phyloP scores from a whole-genome alignment of 169 alveolate genomes.

The Plasmodium cynomolgi region DNA sequence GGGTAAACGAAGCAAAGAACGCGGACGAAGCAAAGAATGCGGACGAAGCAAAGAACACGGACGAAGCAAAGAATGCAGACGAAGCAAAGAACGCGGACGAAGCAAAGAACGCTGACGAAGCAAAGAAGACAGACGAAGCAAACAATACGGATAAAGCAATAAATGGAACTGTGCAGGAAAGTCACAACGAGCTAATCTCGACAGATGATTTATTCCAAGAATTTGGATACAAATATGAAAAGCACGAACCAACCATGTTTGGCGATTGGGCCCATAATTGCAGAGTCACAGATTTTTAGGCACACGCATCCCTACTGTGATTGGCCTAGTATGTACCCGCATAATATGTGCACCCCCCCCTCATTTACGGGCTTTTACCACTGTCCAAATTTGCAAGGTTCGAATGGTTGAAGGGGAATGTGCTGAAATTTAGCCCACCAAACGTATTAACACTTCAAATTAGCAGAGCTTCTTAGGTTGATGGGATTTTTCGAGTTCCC shows the following conservation, averaged over 20 bases:
- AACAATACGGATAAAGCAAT: too few relatives aligned
- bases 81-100: not conserved
- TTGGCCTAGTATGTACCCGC: not conserved
- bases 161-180: constrained; percentile 5
- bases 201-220: constrained; percentile 51
- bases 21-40: not conserved
- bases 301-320: not conserved
- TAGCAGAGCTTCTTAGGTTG: not conserved
- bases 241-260: constrained; percentile 87
- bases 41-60: not conserved
- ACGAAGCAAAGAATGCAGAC: not conserved
- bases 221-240: constrained; percentile 80
- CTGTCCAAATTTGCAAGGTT: not conserved
- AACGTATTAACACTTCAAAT: not conserved
- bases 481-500: not conserved
- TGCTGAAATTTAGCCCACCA: not conserved
- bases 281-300: constrained; percentile 84
- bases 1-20: not conserved
- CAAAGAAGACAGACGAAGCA: not conserved
- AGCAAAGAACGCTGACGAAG: not conserved
- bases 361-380: not conserved
- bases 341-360: not conserved
- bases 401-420: not conserved
- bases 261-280: constrained; percentile 88
- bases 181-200: not conserved